phyloP scores from a whole-genome alignment of 495 filamentous ascomycete genomes.

The Neurospora sublineolata region DNA sequence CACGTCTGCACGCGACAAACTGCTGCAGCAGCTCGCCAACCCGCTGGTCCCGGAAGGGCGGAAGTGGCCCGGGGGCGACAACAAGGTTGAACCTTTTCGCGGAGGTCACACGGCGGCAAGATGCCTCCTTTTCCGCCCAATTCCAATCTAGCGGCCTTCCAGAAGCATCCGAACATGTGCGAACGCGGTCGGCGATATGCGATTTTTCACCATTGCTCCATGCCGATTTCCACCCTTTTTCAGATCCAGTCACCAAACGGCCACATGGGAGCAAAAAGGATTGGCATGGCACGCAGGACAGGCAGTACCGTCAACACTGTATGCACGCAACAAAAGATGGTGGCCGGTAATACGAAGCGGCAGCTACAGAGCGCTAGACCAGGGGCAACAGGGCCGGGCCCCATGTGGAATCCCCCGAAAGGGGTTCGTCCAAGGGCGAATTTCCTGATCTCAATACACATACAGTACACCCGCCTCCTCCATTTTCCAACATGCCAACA shows the following conservation, averaged over 20 bases:
- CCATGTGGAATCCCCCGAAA: constrained; percentile 6
- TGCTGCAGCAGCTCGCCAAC: constrained; percentile 10
- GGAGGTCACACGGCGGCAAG: constrained; percentile 17
- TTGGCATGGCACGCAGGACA: background rate
- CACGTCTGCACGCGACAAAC: constrained; percentile 8
- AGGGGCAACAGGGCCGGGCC: constrained; percentile 3
- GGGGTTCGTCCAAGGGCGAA: constrained; percentile 8
- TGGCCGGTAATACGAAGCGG: background rate
- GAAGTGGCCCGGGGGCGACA: background rate
- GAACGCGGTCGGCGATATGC: background rate
- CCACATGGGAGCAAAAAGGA: background rate
- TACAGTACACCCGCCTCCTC: constrained; percentile 6
- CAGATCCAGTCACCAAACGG: background rate
- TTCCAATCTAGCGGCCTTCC: constrained; percentile 7
- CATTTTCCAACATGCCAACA: constrained; percentile 13
- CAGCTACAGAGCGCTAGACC: background rate
- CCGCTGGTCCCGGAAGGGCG: constrained; percentile 14
- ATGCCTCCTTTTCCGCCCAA: constrained; percentile 4
- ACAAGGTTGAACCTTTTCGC: background rate
- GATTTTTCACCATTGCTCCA: background rate
- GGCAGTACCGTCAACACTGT: background rate
- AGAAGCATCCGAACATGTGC: background rate
- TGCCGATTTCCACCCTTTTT: background rate
- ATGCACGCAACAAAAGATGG: background rate
- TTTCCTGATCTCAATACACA: constrained; percentile 10